A percentile compares a stretch with the other conserved stretches of the same genome.
phyloP scores from a whole-genome alignment of 2,329 filamentous ascomycete species.

The Paracoccidioides brasiliensis region DNA sequence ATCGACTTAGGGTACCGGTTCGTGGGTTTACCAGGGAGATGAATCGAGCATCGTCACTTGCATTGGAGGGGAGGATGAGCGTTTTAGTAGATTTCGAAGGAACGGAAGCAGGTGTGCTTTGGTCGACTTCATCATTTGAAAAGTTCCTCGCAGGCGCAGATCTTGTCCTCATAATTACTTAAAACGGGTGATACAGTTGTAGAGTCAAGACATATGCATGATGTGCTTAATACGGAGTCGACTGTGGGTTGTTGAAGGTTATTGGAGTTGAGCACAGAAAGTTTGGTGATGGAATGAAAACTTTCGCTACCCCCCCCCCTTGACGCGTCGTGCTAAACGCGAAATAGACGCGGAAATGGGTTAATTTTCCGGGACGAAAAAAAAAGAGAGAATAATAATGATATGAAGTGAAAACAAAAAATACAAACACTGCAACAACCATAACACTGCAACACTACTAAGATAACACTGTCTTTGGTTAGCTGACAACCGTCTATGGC shows the following conservation, averaged over 20 bases:
- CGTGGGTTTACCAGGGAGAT: constrained; percentile 44
- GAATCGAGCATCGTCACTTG: constrained; percentile 41
- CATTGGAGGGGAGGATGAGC: constrained; percentile 44
- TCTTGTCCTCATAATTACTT: constrained; percentile 18
- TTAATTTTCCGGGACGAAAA: too few species aligned
- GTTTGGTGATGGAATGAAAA: not conserved
- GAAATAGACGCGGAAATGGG: not conserved
- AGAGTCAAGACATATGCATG: not conserved
- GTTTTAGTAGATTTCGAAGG: constrained; percentile 30
- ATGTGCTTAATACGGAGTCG: too few species aligned
- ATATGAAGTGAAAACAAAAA: too few species aligned
- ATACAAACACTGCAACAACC: not conserved
- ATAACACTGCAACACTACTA: not conserved
- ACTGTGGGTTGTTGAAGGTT: too few species aligned
- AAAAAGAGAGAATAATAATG: too few species aligned
- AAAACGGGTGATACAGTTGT: not conserved
- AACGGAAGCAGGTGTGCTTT: constrained; percentile 12
- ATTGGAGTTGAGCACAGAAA: not conserved
- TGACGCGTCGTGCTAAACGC: not conserved
- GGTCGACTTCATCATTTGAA: constrained; percentile 4
- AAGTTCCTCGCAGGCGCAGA: constrained; percentile 16
- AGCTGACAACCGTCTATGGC: not conserved
- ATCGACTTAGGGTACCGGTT: constrained; percentile 36
- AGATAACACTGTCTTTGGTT: not conserved
- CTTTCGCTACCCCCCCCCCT: not conserved